Base-by-base conservation (phyloP, 2,329 filamentous ascomycete species). In the Fonsecaea pedrosoi region DNA sequence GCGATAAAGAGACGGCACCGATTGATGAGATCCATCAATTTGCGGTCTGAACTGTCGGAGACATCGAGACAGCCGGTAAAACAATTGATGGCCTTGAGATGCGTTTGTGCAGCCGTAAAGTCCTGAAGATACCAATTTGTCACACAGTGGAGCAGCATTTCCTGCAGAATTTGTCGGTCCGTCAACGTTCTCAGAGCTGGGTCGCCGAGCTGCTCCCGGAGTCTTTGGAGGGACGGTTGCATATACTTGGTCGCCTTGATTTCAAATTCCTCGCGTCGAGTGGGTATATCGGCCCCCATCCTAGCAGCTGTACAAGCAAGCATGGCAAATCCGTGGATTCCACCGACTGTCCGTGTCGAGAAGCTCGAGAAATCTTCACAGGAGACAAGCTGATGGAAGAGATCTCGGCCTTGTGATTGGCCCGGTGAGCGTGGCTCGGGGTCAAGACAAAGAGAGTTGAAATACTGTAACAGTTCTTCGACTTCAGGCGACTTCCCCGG, bases 101-200 rank as follows among this genome's bases (percentile, higher is more conserved):
- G 60, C 10, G 60, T 62, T 45, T 62, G 37, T 7, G 60, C 60
- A n/a, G 53, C 60, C 4, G 53, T 34, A 35, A 48, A 25, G n/a
- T 62, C 60, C 34, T 50, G 42, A 4, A 62, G 60, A 18, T 62
- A 62, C 60, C 60, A 62, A 50, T 62, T 62, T 10, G 60, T 62
- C 37, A 62, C 60, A 21, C 60, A 62, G 38, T 62, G 60, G 15
- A 62, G 60, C 25, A 62, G 35, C 60, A 62, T 62, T 32, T 62
- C 60, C 18, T 42, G 50, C 38, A 62, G 30, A 50, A 62, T 62
- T 34, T 62, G 60, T n/a, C 53, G 60, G 32, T 56, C 60, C 8
- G 50, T 56, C 13, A 62, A 56, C 12, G 53, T 56, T 32, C 60
- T 62, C 60, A 37, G 25, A n/a, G 42, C 30, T 35, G 54, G 54